Percentiles rank a stretch among this genome's conserved stretches.
These are phyloP conservation scores for Metschnikowia shivogae DNA, from an alignment of 805 yeast species.

Conservation along the genomic window DNA sequence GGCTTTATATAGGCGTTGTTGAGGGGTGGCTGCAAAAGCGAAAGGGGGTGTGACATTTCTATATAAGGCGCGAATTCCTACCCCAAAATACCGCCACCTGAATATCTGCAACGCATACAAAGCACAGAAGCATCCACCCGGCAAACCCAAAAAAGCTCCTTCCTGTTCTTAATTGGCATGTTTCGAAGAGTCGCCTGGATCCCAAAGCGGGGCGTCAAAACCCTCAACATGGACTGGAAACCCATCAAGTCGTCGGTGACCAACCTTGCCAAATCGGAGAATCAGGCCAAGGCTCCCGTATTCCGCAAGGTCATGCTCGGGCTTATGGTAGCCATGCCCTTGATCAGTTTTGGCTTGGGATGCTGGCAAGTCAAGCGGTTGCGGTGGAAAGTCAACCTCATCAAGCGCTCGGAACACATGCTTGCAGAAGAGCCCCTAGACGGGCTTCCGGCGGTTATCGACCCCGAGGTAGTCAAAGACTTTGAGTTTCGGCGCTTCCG, in stretches of 20 bases:
- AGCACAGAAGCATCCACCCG: not conserved
- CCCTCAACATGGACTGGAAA: constrained; percentile 80
- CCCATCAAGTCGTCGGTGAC: constrained; percentile 55
- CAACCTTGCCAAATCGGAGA: constrained; percentile 35
- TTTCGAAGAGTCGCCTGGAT: not conserved
- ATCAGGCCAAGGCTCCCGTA: constrained; percentile 33
- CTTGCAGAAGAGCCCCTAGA: constrained; percentile 69
- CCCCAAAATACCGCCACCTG: not conserved
- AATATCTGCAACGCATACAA: not conserved
- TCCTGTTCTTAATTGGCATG: not conserved
- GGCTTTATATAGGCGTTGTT: not conserved
- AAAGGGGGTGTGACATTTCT: not conserved
- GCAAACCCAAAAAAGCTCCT: no score
- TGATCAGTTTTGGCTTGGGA: constrained; percentile 79
- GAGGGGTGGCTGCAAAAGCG: constrained; percentile 4
- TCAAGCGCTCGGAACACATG: constrained; percentile 78
- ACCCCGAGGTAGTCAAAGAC: constrained; percentile 61
- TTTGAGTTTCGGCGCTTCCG: constrained; percentile 79
- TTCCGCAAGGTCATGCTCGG: constrained; percentile 41
- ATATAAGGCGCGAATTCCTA: constrained; percentile 1
- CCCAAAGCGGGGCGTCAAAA: constrained; percentile 33
- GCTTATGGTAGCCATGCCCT: constrained; percentile 69
- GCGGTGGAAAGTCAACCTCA: constrained; percentile 81
- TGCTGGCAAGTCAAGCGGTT: constrained; percentile 89
- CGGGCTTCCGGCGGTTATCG: constrained; percentile 57